A percentile compares a stretch with the other conserved stretches of the same genome.
Evolutionary conservation across 108 stramenopile species (phyloP).

Genomic region (Skeletonema costatum): DNA sequence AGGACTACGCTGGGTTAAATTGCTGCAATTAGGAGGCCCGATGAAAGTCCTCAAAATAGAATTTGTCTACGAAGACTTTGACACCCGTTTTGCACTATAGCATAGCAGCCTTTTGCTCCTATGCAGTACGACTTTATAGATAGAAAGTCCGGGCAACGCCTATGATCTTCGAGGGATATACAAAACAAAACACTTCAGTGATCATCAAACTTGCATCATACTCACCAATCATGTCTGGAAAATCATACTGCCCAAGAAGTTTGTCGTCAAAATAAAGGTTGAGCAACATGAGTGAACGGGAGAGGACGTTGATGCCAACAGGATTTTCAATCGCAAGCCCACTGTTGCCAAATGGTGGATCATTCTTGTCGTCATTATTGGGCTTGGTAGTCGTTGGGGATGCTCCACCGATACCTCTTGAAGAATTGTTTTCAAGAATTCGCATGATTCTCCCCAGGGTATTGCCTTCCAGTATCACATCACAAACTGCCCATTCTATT

Average conservation of each 20-base stretch:
- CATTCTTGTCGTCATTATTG: not conserved
- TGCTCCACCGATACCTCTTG: constrained; percentile 25
- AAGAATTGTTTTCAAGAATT: constrained; percentile 58
- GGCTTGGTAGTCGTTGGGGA: not conserved
- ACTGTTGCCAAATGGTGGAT: not conserved
- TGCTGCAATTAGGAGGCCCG: constrained; percentile 2
- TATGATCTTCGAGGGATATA: constrained; percentile 5
- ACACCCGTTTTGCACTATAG: constrained; percentile 23
- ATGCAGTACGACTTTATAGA: constrained; percentile 4
- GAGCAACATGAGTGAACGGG: constrained; percentile 71
- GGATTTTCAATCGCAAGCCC: constrained; percentile 6
- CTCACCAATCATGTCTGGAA: constrained; percentile 53
- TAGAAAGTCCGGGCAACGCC: constrained; percentile 30
- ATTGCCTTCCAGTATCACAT: constrained; percentile 53
- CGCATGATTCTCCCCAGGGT: constrained; percentile 59
- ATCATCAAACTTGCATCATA: not conserved
- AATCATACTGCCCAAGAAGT: constrained; percentile 67
- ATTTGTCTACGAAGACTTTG: constrained; percentile 25
- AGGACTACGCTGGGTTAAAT: constrained; percentile 23
- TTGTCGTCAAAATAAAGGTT: constrained; percentile 86
- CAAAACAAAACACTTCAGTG: not conserved
- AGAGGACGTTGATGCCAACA: constrained; percentile 64
- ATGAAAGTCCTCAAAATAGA: constrained; percentile 10
- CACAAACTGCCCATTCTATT: constrained; percentile 72
- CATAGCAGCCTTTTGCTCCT: constrained; percentile 24